A percentile compares a stretch with the other conserved stretches of the same genome.
phyloP scores from a whole-genome alignment of 768 basidiomycete genomes.

The Phaeolepiota aurea region DNA sequence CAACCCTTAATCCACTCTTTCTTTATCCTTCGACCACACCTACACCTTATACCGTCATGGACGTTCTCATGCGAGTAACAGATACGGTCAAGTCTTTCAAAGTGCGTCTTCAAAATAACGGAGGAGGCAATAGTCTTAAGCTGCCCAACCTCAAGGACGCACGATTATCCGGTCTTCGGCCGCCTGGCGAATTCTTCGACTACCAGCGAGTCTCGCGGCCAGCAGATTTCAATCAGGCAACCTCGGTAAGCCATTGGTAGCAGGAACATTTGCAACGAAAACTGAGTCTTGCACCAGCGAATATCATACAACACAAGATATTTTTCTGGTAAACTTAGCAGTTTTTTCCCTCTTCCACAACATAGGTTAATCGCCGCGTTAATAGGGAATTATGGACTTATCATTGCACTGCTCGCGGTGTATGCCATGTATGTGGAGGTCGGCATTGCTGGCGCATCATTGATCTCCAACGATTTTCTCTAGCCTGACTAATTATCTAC shows the following conservation, averaged over 20 bases:
- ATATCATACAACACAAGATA: slow-evolving; percentile 94
- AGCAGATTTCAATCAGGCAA: slow-evolving; percentile 72
- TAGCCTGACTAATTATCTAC: slow-evolving; percentile 75
- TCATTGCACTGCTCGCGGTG: slow-evolving; percentile 70
- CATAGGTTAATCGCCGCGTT: neutral
- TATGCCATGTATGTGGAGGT: slow-evolving; percentile 62
- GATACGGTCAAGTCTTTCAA: slow-evolving; percentile 65
- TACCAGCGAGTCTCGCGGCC: slow-evolving; percentile 77
- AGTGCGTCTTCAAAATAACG: slow-evolving; percentile 27
- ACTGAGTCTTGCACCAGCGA: slow-evolving; percentile 37
- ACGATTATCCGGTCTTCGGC: slow-evolving; percentile 64
- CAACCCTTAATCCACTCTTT: slow-evolving; percentile 1
- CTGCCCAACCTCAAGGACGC: slow-evolving; percentile 50
- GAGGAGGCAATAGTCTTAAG: neutral
- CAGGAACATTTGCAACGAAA: slow-evolving; percentile 5
- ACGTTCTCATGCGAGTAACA: slow-evolving; percentile 51
- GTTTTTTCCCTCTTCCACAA: neutral
- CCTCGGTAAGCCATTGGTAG: slow-evolving; percentile 41
- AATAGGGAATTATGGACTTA: slow-evolving; percentile 80
- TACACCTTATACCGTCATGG: slow-evolving; percentile 38
- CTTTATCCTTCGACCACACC: slow-evolving; percentile 6
- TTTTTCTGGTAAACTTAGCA: slow-evolving; percentile 52
- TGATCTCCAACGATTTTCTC: neutral
- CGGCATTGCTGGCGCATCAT: neutral
- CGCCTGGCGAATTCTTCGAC: slow-evolving; percentile 78